Conservation (phyloP, 1,139 yeast species). For the Debaryomycetaceae sp. region DNA sequence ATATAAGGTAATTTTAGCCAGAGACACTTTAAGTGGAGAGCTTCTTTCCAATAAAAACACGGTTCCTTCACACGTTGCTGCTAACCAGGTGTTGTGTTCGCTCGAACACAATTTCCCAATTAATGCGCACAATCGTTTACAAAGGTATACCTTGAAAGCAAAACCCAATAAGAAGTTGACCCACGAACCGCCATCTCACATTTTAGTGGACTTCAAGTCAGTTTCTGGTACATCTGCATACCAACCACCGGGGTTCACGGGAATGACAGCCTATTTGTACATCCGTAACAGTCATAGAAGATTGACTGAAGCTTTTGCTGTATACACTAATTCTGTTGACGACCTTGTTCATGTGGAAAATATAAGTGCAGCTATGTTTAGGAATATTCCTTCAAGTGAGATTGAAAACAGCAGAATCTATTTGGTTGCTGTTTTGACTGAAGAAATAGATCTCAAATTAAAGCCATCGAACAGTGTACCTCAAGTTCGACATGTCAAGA, state of each 20-base stretch:
- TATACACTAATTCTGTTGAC: slow-evolving; percentile 56
- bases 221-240: slow-evolving; percentile 60
- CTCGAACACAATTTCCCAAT: slow-evolving; percentile 72
- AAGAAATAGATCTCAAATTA: slow-evolving; percentile 43
- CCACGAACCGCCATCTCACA: slow-evolving; percentile 65
- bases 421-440: slow-evolving; percentile 66
- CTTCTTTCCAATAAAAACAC: slow-evolving; percentile 43
- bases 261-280: slow-evolving; percentile 71
- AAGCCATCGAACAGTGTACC: slow-evolving; percentile 20
- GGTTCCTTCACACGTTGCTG: slow-evolving; percentile 60
- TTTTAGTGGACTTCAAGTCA: slow-evolving; percentile 75
- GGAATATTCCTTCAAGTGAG: slow-evolving; percentile 72
- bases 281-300: slow-evolving; percentile 63
- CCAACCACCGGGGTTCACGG: slow-evolving; percentile 67
- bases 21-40: slow-evolving; percentile 62
- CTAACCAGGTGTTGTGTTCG: slow-evolving; percentile 68
- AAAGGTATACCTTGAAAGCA: slow-evolving; percentile 40
- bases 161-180: slow-evolving; percentile 43
- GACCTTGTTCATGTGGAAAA: slow-evolving; percentile 62
- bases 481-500: slow-evolving; percentile 50
- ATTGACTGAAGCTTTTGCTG: slow-evolving; percentile 78
- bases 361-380: slow-evolving; percentile 74
- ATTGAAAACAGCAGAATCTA: slow-evolving; percentile 60
- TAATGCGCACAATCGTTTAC: slow-evolving; percentile 32
- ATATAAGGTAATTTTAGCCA: slow-evolving; percentile 65